A percentile compares a stretch with the other conserved stretches of the same genome.
These are phyloP conservation scores for Phyllostachys edulis DNA, from an alignment of 176 grass and related monocot genomes.

Conservation along the genomic window DNA sequence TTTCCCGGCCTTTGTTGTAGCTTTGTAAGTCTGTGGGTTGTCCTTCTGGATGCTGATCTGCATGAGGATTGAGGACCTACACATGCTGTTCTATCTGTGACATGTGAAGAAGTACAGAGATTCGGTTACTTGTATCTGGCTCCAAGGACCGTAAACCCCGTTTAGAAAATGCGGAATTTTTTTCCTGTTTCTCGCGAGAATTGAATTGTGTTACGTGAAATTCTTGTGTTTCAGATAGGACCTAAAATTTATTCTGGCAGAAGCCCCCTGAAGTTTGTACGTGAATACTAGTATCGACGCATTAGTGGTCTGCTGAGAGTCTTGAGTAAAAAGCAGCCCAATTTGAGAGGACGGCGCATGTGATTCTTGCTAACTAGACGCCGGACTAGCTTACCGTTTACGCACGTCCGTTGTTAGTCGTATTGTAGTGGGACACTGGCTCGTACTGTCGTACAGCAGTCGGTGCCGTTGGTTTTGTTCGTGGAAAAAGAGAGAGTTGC, in stretches of 20 bases:
- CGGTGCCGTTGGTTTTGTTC: neutral
- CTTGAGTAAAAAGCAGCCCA: neutral
- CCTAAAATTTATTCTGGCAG: neutral
- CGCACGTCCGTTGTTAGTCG: neutral
- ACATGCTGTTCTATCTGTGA: no score
- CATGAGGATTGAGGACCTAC: neutral
- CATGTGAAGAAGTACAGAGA: neutral
- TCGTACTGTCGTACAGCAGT: neutral
- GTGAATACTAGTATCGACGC: neutral
- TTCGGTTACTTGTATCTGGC: neutral
- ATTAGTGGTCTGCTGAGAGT: neutral
- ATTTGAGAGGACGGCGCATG: neutral
- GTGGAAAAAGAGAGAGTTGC: conserved; percentile 12
- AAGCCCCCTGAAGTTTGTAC: neutral
- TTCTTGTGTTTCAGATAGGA: neutral
- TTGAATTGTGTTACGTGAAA: neutral
- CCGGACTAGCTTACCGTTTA: neutral
- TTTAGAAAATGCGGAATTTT: neutral
- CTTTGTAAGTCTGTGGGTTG: neutral
- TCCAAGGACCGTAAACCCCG: neutral
- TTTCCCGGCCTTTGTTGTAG: neutral
- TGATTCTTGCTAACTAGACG: conserved; percentile 16
- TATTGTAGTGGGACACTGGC: neutral
- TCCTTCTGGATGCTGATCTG: neutral
- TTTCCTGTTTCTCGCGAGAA: neutral